These are phyloP conservation scores for Kwoniella mangroviensis DNA, from an alignment of 768 basidiomycete species.

Conservation along the genomic window DNA sequence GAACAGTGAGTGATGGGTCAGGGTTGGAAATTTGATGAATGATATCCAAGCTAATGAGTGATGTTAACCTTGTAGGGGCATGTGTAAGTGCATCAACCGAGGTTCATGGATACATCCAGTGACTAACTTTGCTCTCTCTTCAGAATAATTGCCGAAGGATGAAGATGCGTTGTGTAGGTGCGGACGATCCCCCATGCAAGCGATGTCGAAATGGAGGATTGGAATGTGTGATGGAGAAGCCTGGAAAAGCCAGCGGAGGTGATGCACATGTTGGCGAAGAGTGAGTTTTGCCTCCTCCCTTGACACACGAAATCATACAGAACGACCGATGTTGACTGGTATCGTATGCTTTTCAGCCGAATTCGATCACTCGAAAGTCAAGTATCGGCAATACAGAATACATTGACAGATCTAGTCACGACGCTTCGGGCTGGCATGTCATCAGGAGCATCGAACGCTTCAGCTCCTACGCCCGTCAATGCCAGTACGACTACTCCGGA, in stretches of 20 bases:
- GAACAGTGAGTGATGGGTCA: slow-evolving; percentile 49
- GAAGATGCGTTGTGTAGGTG: slow-evolving; percentile 97
- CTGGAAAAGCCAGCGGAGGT: slow-evolving; percentile 60
- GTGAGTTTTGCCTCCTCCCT: slow-evolving; percentile 29
- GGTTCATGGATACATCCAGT: not conserved
- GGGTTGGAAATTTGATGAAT: not conserved
- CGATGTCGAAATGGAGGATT: slow-evolving; percentile 87
- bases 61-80: slow-evolving; percentile 36
- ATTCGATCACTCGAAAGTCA: slow-evolving; percentile 86
- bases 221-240: slow-evolving; percentile 94
- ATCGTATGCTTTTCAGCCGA: slow-evolving; percentile 64
- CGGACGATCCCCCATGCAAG: slow-evolving; percentile 94
- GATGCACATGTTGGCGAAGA: slow-evolving; percentile 43
- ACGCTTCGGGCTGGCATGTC: slow-evolving; percentile 66
- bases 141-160: slow-evolving; percentile 95
- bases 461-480: slow-evolving; percentile 22
- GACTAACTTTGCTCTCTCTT: not conserved
- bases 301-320: slow-evolving; percentile 3
- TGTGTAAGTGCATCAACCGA: slow-evolving; percentile 36
- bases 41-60: not conserved
- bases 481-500: slow-evolving; percentile 23
- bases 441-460: slow-evolving; percentile 20
- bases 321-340: not conserved
- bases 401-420: slow-evolving; percentile 76
- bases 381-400: slow-evolving; percentile 80